Evolutionary conservation across 306 rosid species (phyloP).

Genomic region (Clitoria ternatea): DNA sequence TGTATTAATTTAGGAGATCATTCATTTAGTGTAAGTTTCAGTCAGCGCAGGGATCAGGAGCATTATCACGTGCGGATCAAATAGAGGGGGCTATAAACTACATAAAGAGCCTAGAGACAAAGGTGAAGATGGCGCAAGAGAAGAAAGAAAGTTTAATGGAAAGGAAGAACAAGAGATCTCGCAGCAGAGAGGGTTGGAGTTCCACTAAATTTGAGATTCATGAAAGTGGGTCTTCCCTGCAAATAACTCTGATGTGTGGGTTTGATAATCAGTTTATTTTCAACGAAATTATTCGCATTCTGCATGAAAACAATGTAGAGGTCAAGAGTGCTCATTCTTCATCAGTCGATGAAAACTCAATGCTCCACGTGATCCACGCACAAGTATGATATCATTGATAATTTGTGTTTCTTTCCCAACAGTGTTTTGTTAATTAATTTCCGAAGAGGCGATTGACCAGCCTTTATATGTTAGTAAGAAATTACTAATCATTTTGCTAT

Average conservation of each 20-base stretch:
- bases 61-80: constrained; percentile 43
- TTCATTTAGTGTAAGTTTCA: not conserved
- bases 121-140: constrained; percentile 34
- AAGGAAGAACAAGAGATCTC: constrained; percentile 37
- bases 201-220: constrained; percentile 37
- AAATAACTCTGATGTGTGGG: constrained; percentile 43
- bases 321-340: constrained; percentile 40
- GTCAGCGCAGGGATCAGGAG: constrained; percentile 34
- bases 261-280: constrained; percentile 41
- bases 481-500: too few relatives aligned
- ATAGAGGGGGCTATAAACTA: constrained; percentile 53
- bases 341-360: constrained; percentile 28
- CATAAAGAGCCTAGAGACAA: constrained; percentile 49
- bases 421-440: too few relatives aligned
- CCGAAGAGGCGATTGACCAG: too few relatives aligned
- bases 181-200: not conserved
- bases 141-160: constrained; percentile 37
- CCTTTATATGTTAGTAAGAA: too few relatives aligned
- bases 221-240: constrained; percentile 46
- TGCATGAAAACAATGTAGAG: constrained; percentile 50
- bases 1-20: too few relatives aligned
- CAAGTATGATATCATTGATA: too few relatives aligned
- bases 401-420: too few relatives aligned
- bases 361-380: constrained; percentile 41
- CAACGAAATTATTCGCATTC: constrained; percentile 47